A percentile compares a stretch with the other conserved stretches of the same genome.
Evolutionary conservation across 192 early-diverging fungal species (phyloP).

Genomic region (Podila epicladia): DNA sequence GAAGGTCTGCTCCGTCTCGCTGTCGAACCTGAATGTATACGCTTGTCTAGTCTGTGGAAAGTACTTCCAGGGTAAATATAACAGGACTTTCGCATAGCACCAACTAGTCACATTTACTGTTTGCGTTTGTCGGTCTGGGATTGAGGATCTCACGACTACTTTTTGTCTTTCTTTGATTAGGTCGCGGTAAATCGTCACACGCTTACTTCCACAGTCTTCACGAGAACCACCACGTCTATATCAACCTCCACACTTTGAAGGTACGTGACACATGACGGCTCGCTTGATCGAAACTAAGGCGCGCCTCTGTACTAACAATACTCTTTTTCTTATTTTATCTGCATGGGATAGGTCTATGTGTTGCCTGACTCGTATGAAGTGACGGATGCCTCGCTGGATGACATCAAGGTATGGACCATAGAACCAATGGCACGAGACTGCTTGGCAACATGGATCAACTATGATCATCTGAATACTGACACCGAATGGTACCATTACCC

Average conservation of each 20-base stretch:
- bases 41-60: constrained; percentile 97
- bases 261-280: constrained; percentile 18
- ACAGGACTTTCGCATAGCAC: background rate
- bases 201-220: constrained; percentile 97
- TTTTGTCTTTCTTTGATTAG: constrained; percentile 44
- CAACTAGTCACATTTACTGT: background rate
- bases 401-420: constrained; percentile 79
- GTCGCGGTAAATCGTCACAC: constrained; percentile 88
- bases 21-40: constrained; percentile 94
- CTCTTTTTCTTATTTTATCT: background rate
- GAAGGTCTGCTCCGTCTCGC: constrained; percentile 94
- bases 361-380: constrained; percentile 96
- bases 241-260: constrained; percentile 86
- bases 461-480: too few relatives aligned
- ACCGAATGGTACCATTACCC: too few relatives aligned
- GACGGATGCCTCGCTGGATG: constrained; percentile 82
- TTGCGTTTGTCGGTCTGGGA: too few relatives aligned
- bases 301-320: background rate
- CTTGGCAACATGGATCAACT: too few relatives aligned
- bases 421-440: background rate
- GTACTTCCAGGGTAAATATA: constrained; percentile 83
- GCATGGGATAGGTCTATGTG: constrained; percentile 73
- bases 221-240: constrained; percentile 96
- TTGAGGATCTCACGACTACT: background rate
- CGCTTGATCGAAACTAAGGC: background rate